Conservation (phyloP, 768 basidiomycete genomes). For the Agrocybe pediades region DNA sequence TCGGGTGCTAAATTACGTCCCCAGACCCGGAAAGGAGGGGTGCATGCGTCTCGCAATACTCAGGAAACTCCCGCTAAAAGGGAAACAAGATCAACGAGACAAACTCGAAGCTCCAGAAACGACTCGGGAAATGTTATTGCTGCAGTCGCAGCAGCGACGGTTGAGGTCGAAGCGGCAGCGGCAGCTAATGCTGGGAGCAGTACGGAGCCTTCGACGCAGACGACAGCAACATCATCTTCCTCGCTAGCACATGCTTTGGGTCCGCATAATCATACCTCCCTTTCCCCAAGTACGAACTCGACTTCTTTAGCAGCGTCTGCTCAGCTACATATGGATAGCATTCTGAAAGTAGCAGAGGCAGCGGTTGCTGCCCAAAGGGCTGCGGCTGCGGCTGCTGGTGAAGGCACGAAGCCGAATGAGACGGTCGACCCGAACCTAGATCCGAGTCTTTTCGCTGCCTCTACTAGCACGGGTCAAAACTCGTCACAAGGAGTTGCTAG, state of each 20-base stretch:
- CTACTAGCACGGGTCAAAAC: slow-evolving; percentile 3
- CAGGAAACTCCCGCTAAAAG: background rate
- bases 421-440: slow-evolving; percentile 28
- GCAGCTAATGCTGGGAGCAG: slow-evolving; percentile 19
- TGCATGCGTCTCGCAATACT: background rate
- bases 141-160: slow-evolving; percentile 21
- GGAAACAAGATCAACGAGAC: slow-evolving; percentile 7
- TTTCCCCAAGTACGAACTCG: slow-evolving; percentile 2
- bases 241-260: slow-evolving; percentile 12
- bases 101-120: slow-evolving; percentile 10
- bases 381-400: slow-evolving; percentile 16
- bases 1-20: background rate
- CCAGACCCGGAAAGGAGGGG: background rate
- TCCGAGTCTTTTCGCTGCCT: slow-evolving; percentile 19
- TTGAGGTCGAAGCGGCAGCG: slow-evolving; percentile 25
- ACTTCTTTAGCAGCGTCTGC: slow-evolving; percentile 1
- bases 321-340: slow-evolving; percentile 29
- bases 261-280: background rate
- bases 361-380: slow-evolving; percentile 34
- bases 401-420: slow-evolving; percentile 7
- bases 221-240: slow-evolving; percentile 1
- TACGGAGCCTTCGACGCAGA: background rate
- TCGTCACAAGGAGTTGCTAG: slow-evolving; percentile 1
- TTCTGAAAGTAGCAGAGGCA: slow-evolving; percentile 39
- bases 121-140: slow-evolving; percentile 21